These are phyloP conservation scores for Fusarium dlaminii DNA, from an alignment of 2,329 filamentous ascomycete species.

Conservation along the genomic window DNA sequence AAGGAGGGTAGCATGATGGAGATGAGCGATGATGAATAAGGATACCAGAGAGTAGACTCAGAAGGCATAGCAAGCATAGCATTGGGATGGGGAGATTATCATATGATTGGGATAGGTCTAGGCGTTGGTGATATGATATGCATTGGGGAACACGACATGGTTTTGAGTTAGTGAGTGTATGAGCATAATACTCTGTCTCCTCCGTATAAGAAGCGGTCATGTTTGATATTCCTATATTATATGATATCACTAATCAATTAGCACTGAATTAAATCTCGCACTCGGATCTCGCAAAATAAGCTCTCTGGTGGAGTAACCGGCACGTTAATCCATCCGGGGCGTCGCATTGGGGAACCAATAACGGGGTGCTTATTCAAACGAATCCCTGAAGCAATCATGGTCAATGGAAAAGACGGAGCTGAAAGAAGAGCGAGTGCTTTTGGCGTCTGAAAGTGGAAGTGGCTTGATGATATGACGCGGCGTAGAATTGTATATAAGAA, in stretches of 20 bases:
- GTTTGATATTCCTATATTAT: background rate
- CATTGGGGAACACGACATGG: background rate
- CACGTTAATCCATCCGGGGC: conserved; percentile 23
- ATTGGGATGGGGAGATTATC: conserved; percentile 11
- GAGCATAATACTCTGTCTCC: background rate
- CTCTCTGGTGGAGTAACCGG: conserved; percentile 24
- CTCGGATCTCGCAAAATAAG: conserved; percentile 10
- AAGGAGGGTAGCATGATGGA: conserved; percentile 63
- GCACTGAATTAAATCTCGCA: conserved; percentile 8
- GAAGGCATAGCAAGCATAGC: background rate
- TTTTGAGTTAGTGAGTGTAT: background rate
- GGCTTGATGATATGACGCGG: conserved; percentile 34
- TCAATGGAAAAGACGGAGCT: background rate
- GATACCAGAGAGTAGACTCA: background rate
- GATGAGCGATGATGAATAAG: conserved; percentile 63
- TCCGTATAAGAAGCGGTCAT: background rate
- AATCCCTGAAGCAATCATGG: conserved; percentile 10
- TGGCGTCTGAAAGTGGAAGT: conserved; percentile 7
- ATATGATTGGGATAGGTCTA: conserved; percentile 20
- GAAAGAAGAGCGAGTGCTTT: conserved; percentile 8
- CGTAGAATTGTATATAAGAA: conserved; percentile 3
- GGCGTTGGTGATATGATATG: conserved; percentile 27
- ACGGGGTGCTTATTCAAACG: conserved; percentile 32
- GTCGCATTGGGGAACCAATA: conserved; percentile 28
- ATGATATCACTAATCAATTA: background rate